Evolutionary conservation across 2,329 filamentous ascomycete species (phyloP).

Genomic region (Diaporthe sp.): DNA sequence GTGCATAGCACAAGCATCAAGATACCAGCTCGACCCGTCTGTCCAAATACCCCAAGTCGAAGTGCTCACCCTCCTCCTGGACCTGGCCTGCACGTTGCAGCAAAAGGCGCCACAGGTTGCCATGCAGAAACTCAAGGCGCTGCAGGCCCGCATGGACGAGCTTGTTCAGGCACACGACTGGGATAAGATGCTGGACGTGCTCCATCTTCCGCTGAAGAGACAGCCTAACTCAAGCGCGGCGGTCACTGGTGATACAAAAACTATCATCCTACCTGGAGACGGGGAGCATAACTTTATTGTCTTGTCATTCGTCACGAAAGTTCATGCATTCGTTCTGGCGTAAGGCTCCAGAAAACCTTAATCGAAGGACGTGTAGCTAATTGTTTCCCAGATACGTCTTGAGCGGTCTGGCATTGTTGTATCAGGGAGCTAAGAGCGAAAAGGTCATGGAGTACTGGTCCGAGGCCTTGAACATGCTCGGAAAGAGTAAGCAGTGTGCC

Average conservation of each 20-base stretch:
- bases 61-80: conserved; percentile 75
- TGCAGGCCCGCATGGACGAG: conserved; percentile 75
- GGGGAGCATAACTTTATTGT: conserved; percentile 68
- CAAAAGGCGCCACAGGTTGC: conserved; percentile 71
- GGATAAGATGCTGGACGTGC: conserved; percentile 62
- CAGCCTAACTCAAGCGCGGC: conserved; percentile 62
- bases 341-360: conserved; percentile 52
- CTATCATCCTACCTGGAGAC: conserved; percentile 65
- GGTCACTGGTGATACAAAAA: conserved; percentile 70
- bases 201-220: conserved; percentile 70
- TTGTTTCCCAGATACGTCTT: conserved; percentile 63
- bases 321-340: conserved; percentile 70
- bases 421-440: conserved; percentile 41
- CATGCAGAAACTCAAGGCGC: conserved; percentile 70
- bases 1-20: conserved; percentile 81
- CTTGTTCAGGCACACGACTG: conserved; percentile 61
- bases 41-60: conserved; percentile 76
- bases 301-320: conserved; percentile 72
- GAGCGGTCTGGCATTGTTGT: conserved; percentile 63
- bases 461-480: conserved; percentile 42
- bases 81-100: conserved; percentile 78
- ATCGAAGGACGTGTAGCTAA: conserved; percentile 39
- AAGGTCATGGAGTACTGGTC: conserved; percentile 42
- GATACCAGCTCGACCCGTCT: conserved; percentile 77
- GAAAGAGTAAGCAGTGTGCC: conserved; percentile 32